A percentile compares a stretch with the other conserved stretches of the same genome.
These are phyloP conservation scores for Syzygium oleosum DNA, from an alignment of 345 rosid species.

Conservation along the genomic window DNA sequence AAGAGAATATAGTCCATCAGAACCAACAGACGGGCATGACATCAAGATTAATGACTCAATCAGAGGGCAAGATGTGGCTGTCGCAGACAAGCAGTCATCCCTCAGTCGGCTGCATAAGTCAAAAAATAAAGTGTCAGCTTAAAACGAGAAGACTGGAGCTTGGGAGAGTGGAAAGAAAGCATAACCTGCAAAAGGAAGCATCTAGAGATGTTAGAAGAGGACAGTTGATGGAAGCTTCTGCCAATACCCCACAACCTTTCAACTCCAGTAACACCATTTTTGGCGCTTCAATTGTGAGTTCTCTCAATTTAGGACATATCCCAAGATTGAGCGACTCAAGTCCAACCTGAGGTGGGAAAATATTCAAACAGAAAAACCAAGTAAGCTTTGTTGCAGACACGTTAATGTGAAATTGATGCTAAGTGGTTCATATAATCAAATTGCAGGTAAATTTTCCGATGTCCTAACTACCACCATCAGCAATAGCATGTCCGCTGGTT, in stretches of 20 bases:
- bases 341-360: constrained; percentile 46
- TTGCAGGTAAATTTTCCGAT: not conserved
- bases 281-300: constrained; percentile 71
- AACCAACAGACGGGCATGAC: constrained; percentile 85
- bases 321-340: constrained; percentile 85
- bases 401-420: not conserved
- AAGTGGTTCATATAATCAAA: not conserved
- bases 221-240: constrained; percentile 74
- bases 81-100: constrained; percentile 84
- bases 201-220: constrained; percentile 82
- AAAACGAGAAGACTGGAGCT: not conserved
- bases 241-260: constrained; percentile 90
- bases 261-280: constrained; percentile 80
- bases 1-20: constrained; percentile 74
- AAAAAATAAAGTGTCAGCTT: not conserved
- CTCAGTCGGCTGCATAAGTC: constrained; percentile 61
- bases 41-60: constrained; percentile 80
- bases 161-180: not conserved
- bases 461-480: not conserved
- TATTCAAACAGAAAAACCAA: not conserved
- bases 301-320: constrained; percentile 82
- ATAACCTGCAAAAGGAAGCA: constrained; percentile 94
- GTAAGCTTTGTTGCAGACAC: not conserved
- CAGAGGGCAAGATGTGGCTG: constrained; percentile 68
- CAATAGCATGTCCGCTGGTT: not conserved